Conservation (phyloP, 2,329 filamentous ascomycete genomes). For the Graphiopsis chlorocephala region DNA sequence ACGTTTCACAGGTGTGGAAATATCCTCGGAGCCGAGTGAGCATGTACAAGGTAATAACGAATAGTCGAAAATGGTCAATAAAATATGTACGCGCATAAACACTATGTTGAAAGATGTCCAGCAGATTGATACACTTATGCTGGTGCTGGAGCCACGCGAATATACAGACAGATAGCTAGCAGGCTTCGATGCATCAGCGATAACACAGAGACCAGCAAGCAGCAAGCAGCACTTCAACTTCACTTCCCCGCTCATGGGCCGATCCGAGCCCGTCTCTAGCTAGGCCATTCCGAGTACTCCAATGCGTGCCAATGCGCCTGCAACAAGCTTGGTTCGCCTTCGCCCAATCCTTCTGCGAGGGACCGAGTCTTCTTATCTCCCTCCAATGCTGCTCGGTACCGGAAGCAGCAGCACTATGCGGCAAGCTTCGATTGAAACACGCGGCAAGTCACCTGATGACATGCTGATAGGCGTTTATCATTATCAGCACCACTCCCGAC, state of each 20-base stretch:
- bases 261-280: background rate
- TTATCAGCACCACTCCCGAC: slow-evolving; percentile 3
- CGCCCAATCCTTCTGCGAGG: background rate
- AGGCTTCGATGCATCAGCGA: background rate
- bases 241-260: background rate
- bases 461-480: slow-evolving; percentile 4
- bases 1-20: background rate
- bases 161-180: background rate
- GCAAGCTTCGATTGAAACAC: background rate
- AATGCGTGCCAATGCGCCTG: background rate
- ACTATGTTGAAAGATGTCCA: background rate
- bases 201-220: too few species aligned
- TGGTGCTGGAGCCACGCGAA: background rate
- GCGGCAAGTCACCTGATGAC: background rate
- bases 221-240: background rate
- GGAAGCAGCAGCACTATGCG: slow-evolving; percentile 7
- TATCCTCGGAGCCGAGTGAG: background rate
- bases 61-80: background rate
- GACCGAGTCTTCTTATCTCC: slow-evolving; percentile 4
- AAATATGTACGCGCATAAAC: background rate
- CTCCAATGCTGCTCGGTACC: background rate
- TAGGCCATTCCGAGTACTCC: background rate
- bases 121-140: background rate
- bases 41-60: background rate
- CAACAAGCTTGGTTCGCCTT: background rate